A percentile compares a stretch with the other conserved stretches of the same genome.
Evolutionary conservation across 2,329 filamentous ascomycete genomes (phyloP).

Genomic region (Ophiocordyceps camponoti-floridani): DNA sequence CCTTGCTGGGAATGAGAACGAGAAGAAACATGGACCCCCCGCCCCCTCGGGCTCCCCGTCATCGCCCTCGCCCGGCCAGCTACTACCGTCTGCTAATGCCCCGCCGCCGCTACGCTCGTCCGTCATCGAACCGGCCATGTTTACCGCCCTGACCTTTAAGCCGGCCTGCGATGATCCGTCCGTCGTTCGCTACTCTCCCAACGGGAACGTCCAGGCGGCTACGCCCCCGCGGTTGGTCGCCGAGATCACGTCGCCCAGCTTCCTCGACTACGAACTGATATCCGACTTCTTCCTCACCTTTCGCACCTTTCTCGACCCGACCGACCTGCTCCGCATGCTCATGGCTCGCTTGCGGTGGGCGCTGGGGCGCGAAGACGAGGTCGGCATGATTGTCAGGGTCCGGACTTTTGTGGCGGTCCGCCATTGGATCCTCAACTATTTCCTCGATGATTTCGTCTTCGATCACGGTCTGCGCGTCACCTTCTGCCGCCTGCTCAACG

Average conservation of each 20-base stretch:
- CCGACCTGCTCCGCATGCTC: slow-evolving; percentile 65
- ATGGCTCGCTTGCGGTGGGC: slow-evolving; percentile 80
- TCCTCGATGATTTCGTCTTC: slow-evolving; percentile 78
- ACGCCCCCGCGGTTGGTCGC: slow-evolving; percentile 82
- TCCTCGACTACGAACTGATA: slow-evolving; percentile 89
- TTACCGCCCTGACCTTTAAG: slow-evolving; percentile 62
- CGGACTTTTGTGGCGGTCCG: slow-evolving; percentile 87
- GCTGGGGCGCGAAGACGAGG: slow-evolving; percentile 59
- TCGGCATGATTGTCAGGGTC: slow-evolving; percentile 85
- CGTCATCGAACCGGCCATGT: slow-evolving; percentile 59
- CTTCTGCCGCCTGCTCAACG: slow-evolving; percentile 71
- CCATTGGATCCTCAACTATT: slow-evolving; percentile 98
- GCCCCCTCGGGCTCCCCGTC: slow-evolving; percentile 14
- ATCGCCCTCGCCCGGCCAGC: slow-evolving; percentile 18
- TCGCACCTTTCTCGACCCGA: slow-evolving; percentile 63
- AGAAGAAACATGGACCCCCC: slow-evolving; percentile 16
- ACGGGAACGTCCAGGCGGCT: slow-evolving; percentile 67
- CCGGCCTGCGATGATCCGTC: slow-evolving; percentile 61
- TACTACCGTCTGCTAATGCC: slow-evolving; percentile 28
- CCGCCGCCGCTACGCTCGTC: slow-evolving; percentile 19
- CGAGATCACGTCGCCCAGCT: slow-evolving; percentile 89
- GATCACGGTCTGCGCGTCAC: slow-evolving; percentile 54
- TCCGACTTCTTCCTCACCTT: slow-evolving; percentile 98
- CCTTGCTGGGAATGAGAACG: slow-evolving; percentile 10
- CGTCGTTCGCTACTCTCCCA: slow-evolving; percentile 65